Base-by-base conservation (phyloP, 257 asterid genomes). In the Mitragyna speciosa region DNA sequence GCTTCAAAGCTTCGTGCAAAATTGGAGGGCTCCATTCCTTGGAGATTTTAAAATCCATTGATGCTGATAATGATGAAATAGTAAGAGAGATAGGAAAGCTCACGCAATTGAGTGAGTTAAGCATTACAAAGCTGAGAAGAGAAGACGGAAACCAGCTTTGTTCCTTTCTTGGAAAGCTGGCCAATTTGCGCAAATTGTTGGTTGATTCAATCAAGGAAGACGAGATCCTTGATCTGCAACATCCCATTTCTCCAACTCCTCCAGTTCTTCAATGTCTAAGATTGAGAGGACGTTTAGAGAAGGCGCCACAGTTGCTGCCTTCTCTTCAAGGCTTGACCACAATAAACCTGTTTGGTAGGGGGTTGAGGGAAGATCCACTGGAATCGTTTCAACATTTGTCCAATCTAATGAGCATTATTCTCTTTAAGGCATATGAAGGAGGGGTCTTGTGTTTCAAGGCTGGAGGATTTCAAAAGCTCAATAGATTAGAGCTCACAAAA, bases 261-360 rank as follows among this genome's bases (percentile, higher is more conserved):
- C 43, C 36, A 17, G 10, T 14, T 36, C 82, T 85, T 24, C 69
- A 28, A 11, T 11, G 0, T 0, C 36, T 82, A 7, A 0, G 1
- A 0, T 49, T 82, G 41, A 10, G 2, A 0, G 86, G 83, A 10
- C 54, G 48, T 12, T 36, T 80, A 41, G 61, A 76, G 52, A 67
- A 17, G n/a, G 16, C 77, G 12, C 84, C 86, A 8, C 78, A n/a
- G 9, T 82, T 84, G 84, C 9, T 85, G 17, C 3, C 77, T 48
- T 73, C 72, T 30, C 83, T 80, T 41, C 75, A 30, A 2, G 59
- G 76, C 30, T 82, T 85, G 12, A 52, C n/a, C n/a, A n/a, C n/a
- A n/a, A n/a, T n/a, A n/a, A n/a, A n/a, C n/a, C n/a, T n/a, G n/a
- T n/a, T n/a, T n/a, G n/a, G n/a, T n/a, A n/a, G n/a, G n/a, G n/a